Percentiles rank a stretch among this genome's conserved stretches.
Evolutionary conservation across 2,329 filamentous ascomycete species (phyloP).

Genomic region (Sodiomyces alkalinus): DNA sequence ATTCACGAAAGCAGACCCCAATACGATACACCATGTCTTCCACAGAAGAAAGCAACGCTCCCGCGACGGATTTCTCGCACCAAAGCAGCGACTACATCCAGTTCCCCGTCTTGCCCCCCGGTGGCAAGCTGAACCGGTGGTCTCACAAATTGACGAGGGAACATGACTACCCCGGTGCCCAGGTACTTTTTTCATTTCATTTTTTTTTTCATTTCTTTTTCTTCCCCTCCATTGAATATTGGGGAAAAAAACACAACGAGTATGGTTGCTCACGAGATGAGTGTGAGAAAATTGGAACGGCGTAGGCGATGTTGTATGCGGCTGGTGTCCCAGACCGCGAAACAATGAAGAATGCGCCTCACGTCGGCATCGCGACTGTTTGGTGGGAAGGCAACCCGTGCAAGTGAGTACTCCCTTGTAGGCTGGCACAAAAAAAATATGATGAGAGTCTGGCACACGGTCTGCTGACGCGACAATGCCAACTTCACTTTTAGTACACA

Average conservation of each 20-base stretch:
- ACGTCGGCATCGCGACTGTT: conserved; percentile 80
- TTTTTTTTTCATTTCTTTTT: not conserved
- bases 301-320: conserved; percentile 82
- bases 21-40: not conserved
- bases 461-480: not conserved
- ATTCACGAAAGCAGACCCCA: too few relatives aligned
- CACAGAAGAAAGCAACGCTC: not conserved
- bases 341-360: conserved; percentile 78
- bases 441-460: too few relatives aligned
- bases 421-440: too few relatives aligned
- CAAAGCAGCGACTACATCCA: conserved; percentile 35
- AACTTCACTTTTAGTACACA: conserved; percentile 19
- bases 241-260: not conserved
- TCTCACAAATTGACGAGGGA: conserved; percentile 67
- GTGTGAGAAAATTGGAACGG: too few relatives aligned
- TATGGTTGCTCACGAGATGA: conserved; percentile 1
- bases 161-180: conserved; percentile 84
- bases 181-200: conserved; percentile 33
- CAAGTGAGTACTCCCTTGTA: conserved; percentile 46
- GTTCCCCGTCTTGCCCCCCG: conserved; percentile 34
- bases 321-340: conserved; percentile 73
- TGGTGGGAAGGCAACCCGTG: conserved; percentile 98
- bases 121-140: conserved; percentile 61
- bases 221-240: too few relatives aligned
- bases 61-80: too few relatives aligned